Base-by-base conservation (phyloP, 129 eudicot genomes). In the Centrapalus pauciflorus region DNA sequence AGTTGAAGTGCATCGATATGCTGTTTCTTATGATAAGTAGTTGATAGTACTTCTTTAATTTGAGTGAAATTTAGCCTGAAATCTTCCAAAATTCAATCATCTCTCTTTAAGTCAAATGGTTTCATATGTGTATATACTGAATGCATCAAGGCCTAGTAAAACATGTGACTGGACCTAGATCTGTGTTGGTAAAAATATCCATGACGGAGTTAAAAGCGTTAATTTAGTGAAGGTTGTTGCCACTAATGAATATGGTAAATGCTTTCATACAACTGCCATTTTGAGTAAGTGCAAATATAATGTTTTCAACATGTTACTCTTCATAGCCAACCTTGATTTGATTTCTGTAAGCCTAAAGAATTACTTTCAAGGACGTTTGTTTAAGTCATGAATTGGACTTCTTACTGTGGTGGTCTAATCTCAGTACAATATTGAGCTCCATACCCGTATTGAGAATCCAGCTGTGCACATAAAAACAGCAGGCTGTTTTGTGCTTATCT, bases 331-430 rank as follows among this genome's bases (percentile, higher is more conserved):
- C 49, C 11, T 35, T 21, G 35, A 50, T 67, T 67, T 21, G 33
- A 45, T 66, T 25, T 54, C 27, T 52, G 17, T 24, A 25, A 6
- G 37, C 17, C 50, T 30, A 5, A 23, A 50, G 14, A 67, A 17
- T 58, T 67, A 34, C 35, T 51, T 49, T 16, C 5, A 50, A 10
- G 11, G 30, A 50, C n/a, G 48, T 21, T 3, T 67, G 63, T 14
- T 68, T 35, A n/a, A 37, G 35, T 37, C 73, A 23, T 32, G 7
- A n/a, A 51, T n/a, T 40, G 72, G 12, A 21, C 61, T 13, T 49
- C 4, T 70, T 40, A 17, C n/a, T 40, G 37, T 13, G 48, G 48
- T 40, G 48, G n/a, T 40, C n/a, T n/a, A n/a, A n/a, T n/a, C n/a
- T n/a, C n/a, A n/a, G n/a, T 40, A 0, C 48, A 40, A 13, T 40